Evolutionary conservation across 345 rosid species (phyloP).

Genomic region (Psidium guajava): DNA sequence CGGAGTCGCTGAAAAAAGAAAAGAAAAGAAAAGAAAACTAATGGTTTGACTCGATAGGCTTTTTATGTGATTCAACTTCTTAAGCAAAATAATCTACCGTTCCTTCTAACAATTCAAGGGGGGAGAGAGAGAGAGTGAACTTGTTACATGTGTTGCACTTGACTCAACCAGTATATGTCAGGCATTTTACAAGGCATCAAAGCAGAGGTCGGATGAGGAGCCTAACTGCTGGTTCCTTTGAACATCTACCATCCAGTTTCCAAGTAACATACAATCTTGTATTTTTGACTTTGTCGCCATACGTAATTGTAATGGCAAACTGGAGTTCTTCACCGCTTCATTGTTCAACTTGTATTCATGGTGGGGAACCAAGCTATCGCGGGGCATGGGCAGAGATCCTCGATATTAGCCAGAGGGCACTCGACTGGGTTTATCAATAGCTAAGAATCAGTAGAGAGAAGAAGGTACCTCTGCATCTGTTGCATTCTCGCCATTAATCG

Average conservation of each 20-base stretch:
- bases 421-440: constrained; percentile 59
- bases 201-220: constrained; percentile 57
- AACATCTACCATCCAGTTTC: not conserved
- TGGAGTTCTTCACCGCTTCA: not conserved
- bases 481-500: too few species aligned
- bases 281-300: not conserved
- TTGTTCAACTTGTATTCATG: constrained; percentile 17
- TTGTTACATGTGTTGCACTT: not conserved
- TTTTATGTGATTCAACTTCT: not conserved
- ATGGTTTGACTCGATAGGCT: not conserved
- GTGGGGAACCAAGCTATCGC: constrained; percentile 67
- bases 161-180: too few species aligned
- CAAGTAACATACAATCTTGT: not conserved
- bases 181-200: constrained; percentile 71
- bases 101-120: not conserved
- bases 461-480: not conserved
- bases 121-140: not conserved
- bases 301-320: not conserved
- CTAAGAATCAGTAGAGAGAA: constrained; percentile 27
- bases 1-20: too few species aligned
- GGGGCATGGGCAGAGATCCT: constrained; percentile 72
- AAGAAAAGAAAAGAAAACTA: too few species aligned
- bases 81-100: not conserved
- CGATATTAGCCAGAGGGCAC: constrained; percentile 63
- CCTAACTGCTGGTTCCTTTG: not conserved